Percentiles rank a stretch among this genome's conserved stretches.
Evolutionary conservation across 371 early-diverging fungal genomes (phyloP).

Genomic region (Mucor mucedo): DNA sequence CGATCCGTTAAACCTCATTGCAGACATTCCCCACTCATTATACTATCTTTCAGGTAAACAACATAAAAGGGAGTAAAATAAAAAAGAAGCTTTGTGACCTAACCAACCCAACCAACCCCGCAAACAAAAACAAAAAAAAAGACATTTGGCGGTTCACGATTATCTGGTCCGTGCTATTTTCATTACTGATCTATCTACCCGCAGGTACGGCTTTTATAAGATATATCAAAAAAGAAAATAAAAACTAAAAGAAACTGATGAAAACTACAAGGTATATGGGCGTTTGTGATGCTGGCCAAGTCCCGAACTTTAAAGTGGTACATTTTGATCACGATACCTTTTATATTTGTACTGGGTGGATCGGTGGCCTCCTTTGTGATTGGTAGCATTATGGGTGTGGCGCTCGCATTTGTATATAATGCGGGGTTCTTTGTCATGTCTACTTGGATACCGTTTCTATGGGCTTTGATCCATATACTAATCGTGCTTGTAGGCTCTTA

Average conservation of each 20-base stretch:
- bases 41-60: slow-evolving; percentile 48
- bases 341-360: slow-evolving; percentile 59
- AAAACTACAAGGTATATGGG: slow-evolving; percentile 45
- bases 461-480: slow-evolving; percentile 71
- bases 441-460: slow-evolving; percentile 72
- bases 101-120: no score
- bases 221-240: background rate
- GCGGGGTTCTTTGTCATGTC: slow-evolving; percentile 72
- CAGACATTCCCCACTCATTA: slow-evolving; percentile 51
- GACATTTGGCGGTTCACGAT: slow-evolving; percentile 58
- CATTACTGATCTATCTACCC: slow-evolving; percentile 46
- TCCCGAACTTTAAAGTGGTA: slow-evolving; percentile 58
- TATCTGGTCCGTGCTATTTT: slow-evolving; percentile 54
- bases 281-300: slow-evolving; percentile 57
- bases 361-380: slow-evolving; percentile 61
- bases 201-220: slow-evolving; percentile 35
- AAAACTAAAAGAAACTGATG: background rate
- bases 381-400: slow-evolving; percentile 65
- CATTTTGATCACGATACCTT: slow-evolving; percentile 49
- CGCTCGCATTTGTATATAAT: slow-evolving; percentile 64
- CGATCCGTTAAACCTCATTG: slow-evolving; percentile 44
- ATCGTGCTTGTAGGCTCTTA: slow-evolving; percentile 66
- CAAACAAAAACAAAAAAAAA: background rate
- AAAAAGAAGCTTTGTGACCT: background rate
- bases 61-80: background rate